Conservation (phyloP, 805 yeast genomes). For the Lipomyces japonicus region DNA sequence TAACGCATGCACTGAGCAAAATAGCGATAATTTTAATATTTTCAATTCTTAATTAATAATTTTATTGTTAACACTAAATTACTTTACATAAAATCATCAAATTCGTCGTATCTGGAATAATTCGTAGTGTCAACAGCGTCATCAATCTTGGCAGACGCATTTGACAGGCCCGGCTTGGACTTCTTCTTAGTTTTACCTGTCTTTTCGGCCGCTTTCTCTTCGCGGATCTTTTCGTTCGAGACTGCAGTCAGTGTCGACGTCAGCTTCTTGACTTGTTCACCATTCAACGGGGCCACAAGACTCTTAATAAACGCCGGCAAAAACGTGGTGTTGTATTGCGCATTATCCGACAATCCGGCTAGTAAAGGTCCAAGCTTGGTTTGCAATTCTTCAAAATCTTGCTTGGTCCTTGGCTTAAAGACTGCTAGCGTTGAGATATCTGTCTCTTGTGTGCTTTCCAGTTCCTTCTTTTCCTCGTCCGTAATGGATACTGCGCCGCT, state of each 20-base stretch:
- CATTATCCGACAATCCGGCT: slow-evolving; percentile 55
- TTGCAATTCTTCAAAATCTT: slow-evolving; percentile 73
- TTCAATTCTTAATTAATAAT: no score
- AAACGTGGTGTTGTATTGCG: slow-evolving; percentile 63
- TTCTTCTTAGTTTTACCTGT: slow-evolving; percentile 73
- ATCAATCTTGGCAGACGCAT: slow-evolving; percentile 64
- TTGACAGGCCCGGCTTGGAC: slow-evolving; percentile 81
- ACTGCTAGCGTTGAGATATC: slow-evolving; percentile 49
- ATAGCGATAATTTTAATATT: neutral
- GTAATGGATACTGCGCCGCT: slow-evolving; percentile 45
- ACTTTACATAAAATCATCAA: slow-evolving; percentile 43
- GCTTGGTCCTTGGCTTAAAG: slow-evolving; percentile 75
- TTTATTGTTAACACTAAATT: neutral
- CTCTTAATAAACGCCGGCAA: slow-evolving; percentile 86
- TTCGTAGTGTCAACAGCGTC: slow-evolving; percentile 51
- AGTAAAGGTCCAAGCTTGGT: slow-evolving; percentile 64
- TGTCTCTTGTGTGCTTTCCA: slow-evolving; percentile 33
- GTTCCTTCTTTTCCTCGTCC: slow-evolving; percentile 37
- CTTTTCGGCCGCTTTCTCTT: slow-evolving; percentile 46
- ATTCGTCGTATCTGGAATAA: slow-evolving; percentile 43
- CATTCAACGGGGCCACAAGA: slow-evolving; percentile 69
- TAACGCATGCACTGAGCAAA: no score
- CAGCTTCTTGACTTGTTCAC: slow-evolving; percentile 81
- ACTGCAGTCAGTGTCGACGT: slow-evolving; percentile 77
- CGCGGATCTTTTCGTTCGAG: slow-evolving; percentile 79